phyloP scores from a whole-genome alignment of 2,329 filamentous ascomycete species.

The Diaporthe vexans region DNA sequence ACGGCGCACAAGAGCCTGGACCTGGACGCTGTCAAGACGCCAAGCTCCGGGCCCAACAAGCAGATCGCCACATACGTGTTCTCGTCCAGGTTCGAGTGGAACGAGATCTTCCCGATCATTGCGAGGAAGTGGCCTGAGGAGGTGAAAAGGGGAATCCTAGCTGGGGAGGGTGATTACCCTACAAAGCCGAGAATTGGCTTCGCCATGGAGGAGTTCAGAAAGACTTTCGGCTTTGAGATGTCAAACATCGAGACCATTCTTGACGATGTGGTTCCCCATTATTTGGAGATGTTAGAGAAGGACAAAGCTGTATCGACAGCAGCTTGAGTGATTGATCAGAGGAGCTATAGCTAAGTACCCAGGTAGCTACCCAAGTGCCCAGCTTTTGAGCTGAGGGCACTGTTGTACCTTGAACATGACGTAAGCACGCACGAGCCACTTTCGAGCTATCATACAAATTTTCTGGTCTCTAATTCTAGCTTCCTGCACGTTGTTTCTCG shows the following conservation, averaged over 20 bases:
- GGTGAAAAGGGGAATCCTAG: conserved; percentile 38
- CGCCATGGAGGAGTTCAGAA: conserved; percentile 12
- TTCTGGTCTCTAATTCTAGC: neutral
- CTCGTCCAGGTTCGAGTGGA: conserved; percentile 33
- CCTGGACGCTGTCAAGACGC: conserved; percentile 33
- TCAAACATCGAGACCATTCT: conserved; percentile 39
- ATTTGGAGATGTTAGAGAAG: conserved; percentile 40
- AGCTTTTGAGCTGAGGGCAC: neutral
- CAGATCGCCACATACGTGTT: conserved; percentile 34
- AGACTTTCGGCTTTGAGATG: conserved; percentile 36
- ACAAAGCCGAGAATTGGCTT: conserved; percentile 33
- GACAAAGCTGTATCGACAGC: neutral
- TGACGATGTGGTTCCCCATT: conserved; percentile 35
- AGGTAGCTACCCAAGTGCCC: too few relatives aligned
- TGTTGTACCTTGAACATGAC: conserved; percentile 8
- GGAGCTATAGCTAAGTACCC: too few relatives aligned
- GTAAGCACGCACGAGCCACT: conserved; percentile 31
- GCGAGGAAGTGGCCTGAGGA: conserved; percentile 40
- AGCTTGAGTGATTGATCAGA: neutral
- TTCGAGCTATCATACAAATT: conserved; percentile 12
- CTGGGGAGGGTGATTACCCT: conserved; percentile 39
- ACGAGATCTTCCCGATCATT: conserved; percentile 34
- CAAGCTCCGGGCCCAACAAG: conserved; percentile 33
- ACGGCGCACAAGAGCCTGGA: conserved; percentile 38
- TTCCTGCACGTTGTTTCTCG: neutral